Conservation (phyloP, 2,329 filamentous ascomycete genomes). For the Rhytidhysteron rufulum region DNA sequence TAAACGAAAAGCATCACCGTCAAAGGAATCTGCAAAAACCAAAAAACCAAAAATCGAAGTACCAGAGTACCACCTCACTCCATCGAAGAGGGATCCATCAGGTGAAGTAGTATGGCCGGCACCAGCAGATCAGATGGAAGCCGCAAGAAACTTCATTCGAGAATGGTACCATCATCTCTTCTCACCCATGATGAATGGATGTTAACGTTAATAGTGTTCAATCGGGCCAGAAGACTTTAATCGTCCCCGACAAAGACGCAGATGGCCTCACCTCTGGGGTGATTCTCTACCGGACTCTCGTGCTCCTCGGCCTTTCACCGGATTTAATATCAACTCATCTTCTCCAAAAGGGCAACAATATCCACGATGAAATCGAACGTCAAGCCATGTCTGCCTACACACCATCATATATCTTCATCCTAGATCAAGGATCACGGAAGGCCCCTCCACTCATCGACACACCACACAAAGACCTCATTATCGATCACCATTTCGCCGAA, state of each 20-base stretch:
- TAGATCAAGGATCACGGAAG: slow-evolving; percentile 61
- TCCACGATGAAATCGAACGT: slow-evolving; percentile 55
- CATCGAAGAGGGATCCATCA: slow-evolving; percentile 2
- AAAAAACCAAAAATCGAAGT: slow-evolving; percentile 4
- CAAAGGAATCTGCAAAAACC: slow-evolving; percentile 1
- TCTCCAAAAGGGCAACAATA: slow-evolving; percentile 55
- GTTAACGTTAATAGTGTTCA: slow-evolving; percentile 42
- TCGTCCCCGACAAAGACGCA: slow-evolving; percentile 67
- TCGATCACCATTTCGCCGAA: slow-evolving; percentile 60
- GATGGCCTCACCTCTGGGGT: slow-evolving; percentile 63
- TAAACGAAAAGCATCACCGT: slow-evolving; percentile 2
- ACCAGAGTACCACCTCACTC: slow-evolving; percentile 6
- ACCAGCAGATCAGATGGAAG: not conserved
- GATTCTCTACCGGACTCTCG: slow-evolving; percentile 58
- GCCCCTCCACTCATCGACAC: slow-evolving; percentile 52
- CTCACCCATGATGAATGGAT: not conserved
- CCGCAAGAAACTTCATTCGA: not conserved
- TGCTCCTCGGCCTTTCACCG: slow-evolving; percentile 54
- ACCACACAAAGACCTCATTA: slow-evolving; percentile 52
- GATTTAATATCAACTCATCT: slow-evolving; percentile 56
- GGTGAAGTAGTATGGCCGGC: slow-evolving; percentile 4
- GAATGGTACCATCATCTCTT: not conserved
- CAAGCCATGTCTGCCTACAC: slow-evolving; percentile 47
- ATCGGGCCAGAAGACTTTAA: slow-evolving; percentile 51
- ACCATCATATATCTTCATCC: slow-evolving; percentile 58